Evolutionary conservation across 148 eudicot genomes (phyloP).

Genomic region (Vaccinium vitisidaea): DNA sequence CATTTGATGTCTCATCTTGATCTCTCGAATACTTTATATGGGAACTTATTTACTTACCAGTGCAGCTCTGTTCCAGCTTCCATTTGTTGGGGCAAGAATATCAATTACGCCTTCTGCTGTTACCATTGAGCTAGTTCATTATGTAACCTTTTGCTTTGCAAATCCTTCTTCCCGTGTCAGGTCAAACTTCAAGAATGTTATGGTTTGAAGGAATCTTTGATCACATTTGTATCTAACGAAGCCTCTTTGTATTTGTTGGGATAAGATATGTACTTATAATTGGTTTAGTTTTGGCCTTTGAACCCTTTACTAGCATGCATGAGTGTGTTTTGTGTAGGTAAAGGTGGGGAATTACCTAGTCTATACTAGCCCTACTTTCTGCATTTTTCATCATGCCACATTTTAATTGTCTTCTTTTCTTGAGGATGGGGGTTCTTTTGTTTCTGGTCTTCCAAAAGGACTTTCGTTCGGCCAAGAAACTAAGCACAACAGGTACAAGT

Average conservation of each 20-base stretch:
- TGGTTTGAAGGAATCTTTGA: background rate
- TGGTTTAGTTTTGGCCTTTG: background rate
- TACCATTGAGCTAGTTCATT: too few relatives aligned
- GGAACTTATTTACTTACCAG: background rate
- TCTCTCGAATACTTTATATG: background rate
- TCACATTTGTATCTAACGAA: background rate
- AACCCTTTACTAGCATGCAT: background rate
- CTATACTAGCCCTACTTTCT: background rate
- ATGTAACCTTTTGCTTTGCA: conserved; percentile 5
- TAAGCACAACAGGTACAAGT: background rate
- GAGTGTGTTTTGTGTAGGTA: background rate
- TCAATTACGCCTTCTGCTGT: too few relatives aligned
- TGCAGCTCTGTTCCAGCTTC: background rate
- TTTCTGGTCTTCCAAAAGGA: background rate
- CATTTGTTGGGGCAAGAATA: conserved; percentile 8
- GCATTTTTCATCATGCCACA: background rate
- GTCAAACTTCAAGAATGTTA: background rate
- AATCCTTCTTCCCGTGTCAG: background rate
- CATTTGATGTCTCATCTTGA: background rate
- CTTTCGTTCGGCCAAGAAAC: background rate
- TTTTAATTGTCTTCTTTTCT: background rate
- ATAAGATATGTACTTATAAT: background rate
- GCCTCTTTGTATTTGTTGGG: background rate
- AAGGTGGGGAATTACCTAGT: background rate
- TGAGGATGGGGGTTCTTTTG: background rate